phyloP scores from a whole-genome alignment of 2,329 filamentous ascomycete species.

The Ophiostoma piceae region DNA sequence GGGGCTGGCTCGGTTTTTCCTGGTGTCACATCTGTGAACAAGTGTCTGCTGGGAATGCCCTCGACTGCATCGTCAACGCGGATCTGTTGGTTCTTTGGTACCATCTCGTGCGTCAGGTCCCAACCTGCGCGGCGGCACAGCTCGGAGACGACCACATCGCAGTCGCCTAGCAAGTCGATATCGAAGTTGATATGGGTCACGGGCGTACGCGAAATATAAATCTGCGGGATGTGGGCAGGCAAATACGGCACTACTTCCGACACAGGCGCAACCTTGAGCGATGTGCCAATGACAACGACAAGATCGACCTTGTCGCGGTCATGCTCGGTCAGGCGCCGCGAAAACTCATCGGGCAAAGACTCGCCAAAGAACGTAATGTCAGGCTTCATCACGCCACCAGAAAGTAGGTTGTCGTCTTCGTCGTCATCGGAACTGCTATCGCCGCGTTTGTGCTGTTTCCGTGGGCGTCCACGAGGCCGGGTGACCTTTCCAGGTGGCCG shows the following conservation, averaged over 20 bases:
- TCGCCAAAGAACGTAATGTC: conserved; percentile 99
- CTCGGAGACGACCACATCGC: conserved; percentile 83
- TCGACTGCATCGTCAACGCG: conserved; percentile 49
- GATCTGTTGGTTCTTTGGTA: conserved; percentile 60
- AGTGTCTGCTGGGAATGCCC: conserved; percentile 39
- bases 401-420: conserved; percentile 40
- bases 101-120: conserved; percentile 76
- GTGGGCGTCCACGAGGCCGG: conserved; percentile 38
- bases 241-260: conserved; percentile 82
- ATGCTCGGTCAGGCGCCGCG: conserved; percentile 69
- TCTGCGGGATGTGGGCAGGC: conserved; percentile 75
- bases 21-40: conserved; percentile 35
- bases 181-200: conserved; percentile 91
- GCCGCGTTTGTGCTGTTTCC: conserved; percentile 36
- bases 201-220: conserved; percentile 81
- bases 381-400: conserved; percentile 77
- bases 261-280: conserved; percentile 90
- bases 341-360: conserved; percentile 77
- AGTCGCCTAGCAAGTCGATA: conserved; percentile 92
- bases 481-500: conserved; percentile 30
- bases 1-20: not conserved
- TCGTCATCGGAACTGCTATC: conserved; percentile 36
- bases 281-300: conserved; percentile 93
- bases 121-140: conserved; percentile 77
- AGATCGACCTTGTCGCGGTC: conserved; percentile 79